phyloP scores from a whole-genome alignment of 2,329 filamentous ascomycete genomes.

The Emericellopsis cladophorae region DNA sequence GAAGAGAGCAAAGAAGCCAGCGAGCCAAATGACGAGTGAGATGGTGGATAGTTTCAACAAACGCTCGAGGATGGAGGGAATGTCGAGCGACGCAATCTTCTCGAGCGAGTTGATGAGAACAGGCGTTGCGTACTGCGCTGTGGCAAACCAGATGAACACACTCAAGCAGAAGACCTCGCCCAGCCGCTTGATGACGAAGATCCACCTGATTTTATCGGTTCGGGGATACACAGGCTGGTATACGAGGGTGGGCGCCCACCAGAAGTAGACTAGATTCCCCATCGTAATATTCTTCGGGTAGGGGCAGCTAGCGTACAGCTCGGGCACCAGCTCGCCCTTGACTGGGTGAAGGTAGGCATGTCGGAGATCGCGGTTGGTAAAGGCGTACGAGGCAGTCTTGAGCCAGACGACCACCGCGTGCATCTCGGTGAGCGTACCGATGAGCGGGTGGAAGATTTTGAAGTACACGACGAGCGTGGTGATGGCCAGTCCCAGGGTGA shows the following conservation, averaged over 20 bases:
- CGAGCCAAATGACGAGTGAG: slow-evolving; percentile 90
- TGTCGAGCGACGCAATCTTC: slow-evolving; percentile 70
- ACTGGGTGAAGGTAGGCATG: slow-evolving; percentile 76
- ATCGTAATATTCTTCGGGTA: slow-evolving; percentile 90
- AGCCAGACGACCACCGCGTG: slow-evolving; percentile 94
- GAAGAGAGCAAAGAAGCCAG: slow-evolving; percentile 93
- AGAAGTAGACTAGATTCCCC: slow-evolving; percentile 83
- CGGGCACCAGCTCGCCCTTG: slow-evolving; percentile 58
- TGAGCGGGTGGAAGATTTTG: slow-evolving; percentile 81
- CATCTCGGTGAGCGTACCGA: slow-evolving; percentile 80
- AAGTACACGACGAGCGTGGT: slow-evolving; percentile 83
- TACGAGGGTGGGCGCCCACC: slow-evolving; percentile 92
- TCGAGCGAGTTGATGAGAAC: slow-evolving; percentile 81
- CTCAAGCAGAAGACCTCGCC: slow-evolving; percentile 65
- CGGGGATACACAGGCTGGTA: slow-evolving; percentile 96
- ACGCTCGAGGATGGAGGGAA: slow-evolving; percentile 74
- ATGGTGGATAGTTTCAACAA: slow-evolving; percentile 94
- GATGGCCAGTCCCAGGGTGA: slow-evolving; percentile 65
- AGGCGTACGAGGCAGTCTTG: slow-evolving; percentile 90
- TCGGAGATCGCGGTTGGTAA: slow-evolving; percentile 90
- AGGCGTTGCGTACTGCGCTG: slow-evolving; percentile 86
- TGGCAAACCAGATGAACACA: slow-evolving; percentile 90
- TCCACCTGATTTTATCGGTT: slow-evolving; percentile 68
- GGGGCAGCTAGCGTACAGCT: slow-evolving; percentile 69
- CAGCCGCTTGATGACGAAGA: slow-evolving; percentile 74